Evolutionary conservation across 164 flowering plant species (phyloP), one percentile per base, ranked within the genome.

Genomic region (Kingdonia uniflora): DNA sequence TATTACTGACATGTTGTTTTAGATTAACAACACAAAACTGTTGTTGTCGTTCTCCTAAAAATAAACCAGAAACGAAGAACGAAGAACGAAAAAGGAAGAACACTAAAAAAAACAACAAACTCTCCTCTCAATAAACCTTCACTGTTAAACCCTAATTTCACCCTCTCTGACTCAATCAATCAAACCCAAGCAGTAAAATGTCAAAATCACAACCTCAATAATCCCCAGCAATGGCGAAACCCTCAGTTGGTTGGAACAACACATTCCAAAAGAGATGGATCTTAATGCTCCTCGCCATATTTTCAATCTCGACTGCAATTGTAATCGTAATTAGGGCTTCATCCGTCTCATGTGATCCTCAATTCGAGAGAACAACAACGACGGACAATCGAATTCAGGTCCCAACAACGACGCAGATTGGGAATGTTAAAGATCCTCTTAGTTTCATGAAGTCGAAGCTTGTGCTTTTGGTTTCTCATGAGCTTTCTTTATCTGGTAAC

Each of bases 371-470:
- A 19, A 47, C 15, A 25, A 52, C 5, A 37, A 26, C 24, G 13
- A 13, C 42, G 14, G 24, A 49, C 48, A 21, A 20, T n/a, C 50
- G 19, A 45, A 40, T 60, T 58, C 61, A 19, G 16, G 47, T 64
- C n/a, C n/a, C 8, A 29, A 8, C 4, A 11, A n/a, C 64, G 2
- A 0, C 55, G 8, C 52, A 25, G 21, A 19, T n/a, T 11, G 40
- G 50, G 29, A 59, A 23, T 22, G 35, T 20, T 10, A 55, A 66
- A 23, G 72, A 59, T 59, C 89, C 87, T 11, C 85, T 87, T 20
- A 54, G 24, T 41, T 87, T 84, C 76, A 82, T 87, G 92, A 80
- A 73, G 68, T 84, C 96, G 15, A 87, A 77, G 84, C 80, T 79
- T 22, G 87, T 82, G 39, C 80, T 84, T 11, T 49, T 87, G 49